Percentiles rank a stretch among this genome's conserved stretches.
Conservation (phyloP, 208 protist genomes). For the Leishmania amazonensis region DNA sequence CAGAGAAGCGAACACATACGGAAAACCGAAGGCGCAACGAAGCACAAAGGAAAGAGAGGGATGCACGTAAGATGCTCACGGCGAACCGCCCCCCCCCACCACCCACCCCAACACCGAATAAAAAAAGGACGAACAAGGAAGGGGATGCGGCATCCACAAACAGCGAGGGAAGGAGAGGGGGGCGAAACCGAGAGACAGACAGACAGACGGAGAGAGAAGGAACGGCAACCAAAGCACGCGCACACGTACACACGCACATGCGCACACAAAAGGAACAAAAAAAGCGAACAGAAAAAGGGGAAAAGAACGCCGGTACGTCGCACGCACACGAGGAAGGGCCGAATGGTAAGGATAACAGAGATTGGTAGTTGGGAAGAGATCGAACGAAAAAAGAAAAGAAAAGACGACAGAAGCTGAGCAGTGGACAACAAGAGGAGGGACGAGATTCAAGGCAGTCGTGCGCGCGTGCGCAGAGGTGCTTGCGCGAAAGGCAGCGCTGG, state of each 20-base stretch:
- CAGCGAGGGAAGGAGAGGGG: neutral
- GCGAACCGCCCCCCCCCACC: neutral
- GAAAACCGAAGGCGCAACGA: neutral
- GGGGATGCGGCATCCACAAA: neutral
- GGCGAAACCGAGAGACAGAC: too few species aligned
- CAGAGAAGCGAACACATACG: neutral
- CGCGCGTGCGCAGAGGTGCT: too few species aligned
- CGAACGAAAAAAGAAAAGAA: too few species aligned
- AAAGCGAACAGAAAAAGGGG: conserved; percentile 2
- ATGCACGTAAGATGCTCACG: too few species aligned
- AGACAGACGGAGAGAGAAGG: neutral
- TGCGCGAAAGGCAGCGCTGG: too few species aligned
- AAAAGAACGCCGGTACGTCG: conserved; percentile 12
- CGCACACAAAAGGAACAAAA: neutral
- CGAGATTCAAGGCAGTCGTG: too few species aligned
- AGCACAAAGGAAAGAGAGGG: neutral
- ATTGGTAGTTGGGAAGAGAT: too few species aligned
- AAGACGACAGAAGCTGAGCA: too few species aligned
- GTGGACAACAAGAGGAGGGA: too few species aligned
- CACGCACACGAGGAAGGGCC: too few species aligned
- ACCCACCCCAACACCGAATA: neutral
- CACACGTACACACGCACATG: neutral
- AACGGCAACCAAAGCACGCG: too few species aligned
- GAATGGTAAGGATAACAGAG: too few species aligned
- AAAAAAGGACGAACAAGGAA: conserved; percentile 9